phyloP scores from a whole-genome alignment of 306 rosid species.

The Sicyos edulis region DNA sequence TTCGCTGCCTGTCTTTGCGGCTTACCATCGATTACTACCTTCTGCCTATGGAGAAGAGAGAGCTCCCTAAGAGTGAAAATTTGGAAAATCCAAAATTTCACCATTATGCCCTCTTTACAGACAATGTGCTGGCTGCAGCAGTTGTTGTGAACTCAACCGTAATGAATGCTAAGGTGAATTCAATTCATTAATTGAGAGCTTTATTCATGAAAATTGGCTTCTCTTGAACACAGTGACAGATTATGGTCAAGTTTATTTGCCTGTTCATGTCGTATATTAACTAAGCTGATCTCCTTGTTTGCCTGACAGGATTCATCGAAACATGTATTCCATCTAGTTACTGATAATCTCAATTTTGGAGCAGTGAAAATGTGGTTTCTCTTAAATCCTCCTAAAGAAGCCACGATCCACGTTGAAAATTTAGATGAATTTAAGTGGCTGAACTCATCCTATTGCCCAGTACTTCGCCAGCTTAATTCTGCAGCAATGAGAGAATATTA shows the following conservation, averaged over 20 bases:
- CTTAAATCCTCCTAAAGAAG: conserved; percentile 90
- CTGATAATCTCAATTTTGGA: conserved; percentile 89
- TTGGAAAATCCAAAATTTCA: conserved; percentile 68
- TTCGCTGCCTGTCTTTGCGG: conserved; percentile 88
- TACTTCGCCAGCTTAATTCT: conserved; percentile 87
- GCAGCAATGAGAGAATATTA: conserved; percentile 89
- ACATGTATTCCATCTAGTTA: conserved; percentile 89
- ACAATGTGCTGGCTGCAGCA: conserved; percentile 95
- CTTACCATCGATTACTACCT: conserved; percentile 84
- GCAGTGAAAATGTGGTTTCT: conserved; percentile 99
- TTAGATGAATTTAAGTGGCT: conserved; percentile 92
- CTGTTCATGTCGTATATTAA: conserved; percentile 15
- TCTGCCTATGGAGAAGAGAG: conserved; percentile 68
- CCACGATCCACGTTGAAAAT: conserved; percentile 82
- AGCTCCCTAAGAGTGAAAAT: conserved; percentile 74
- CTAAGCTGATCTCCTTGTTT: conserved; percentile 24
- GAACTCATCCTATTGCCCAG: conserved; percentile 94
- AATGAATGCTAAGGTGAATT: conserved; percentile 67
- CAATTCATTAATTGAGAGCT: background rate
- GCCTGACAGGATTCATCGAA: conserved; percentile 76
- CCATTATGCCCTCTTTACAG: conserved; percentile 91
- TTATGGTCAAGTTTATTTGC: conserved; percentile 1
- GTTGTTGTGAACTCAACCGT: conserved; percentile 87
- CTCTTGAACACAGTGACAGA: background rate
- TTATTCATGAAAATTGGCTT: conserved; percentile 1